phyloP scores from a whole-genome alignment of 371 early-diverging fungal genomes.

The Mucor plumbeus region DNA sequence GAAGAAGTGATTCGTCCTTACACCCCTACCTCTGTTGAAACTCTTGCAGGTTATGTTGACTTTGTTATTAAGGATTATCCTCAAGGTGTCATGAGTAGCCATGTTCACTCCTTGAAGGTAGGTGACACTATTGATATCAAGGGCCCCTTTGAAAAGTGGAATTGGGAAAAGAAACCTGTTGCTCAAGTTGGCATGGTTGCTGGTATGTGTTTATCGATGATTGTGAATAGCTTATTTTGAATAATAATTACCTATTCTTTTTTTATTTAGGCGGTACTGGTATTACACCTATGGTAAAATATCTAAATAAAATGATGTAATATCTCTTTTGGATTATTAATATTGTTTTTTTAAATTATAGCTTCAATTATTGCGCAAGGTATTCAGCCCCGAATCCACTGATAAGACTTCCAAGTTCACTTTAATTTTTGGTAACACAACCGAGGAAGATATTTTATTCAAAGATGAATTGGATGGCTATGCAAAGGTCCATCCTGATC shows the following conservation, averaged over 20 bases:
- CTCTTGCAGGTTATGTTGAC: slow-evolving; percentile 79
- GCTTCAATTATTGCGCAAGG: slow-evolving; percentile 67
- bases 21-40: slow-evolving; percentile 84
- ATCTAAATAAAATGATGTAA: slow-evolving; percentile 12
- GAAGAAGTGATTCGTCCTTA: slow-evolving; percentile 85
- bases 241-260: background rate
- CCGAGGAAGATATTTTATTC: slow-evolving; percentile 89
- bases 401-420: slow-evolving; percentile 82
- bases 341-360: background rate
- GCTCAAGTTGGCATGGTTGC: slow-evolving; percentile 83
- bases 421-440: slow-evolving; percentile 86
- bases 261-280: slow-evolving; percentile 80
- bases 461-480: slow-evolving; percentile 77
- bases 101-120: slow-evolving; percentile 77
- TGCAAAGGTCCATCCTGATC: slow-evolving; percentile 72
- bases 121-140: slow-evolving; percentile 89
- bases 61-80: slow-evolving; percentile 85
- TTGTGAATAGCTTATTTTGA: background rate
- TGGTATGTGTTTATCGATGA: slow-evolving; percentile 21
- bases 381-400: slow-evolving; percentile 63
- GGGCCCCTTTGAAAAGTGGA: slow-evolving; percentile 90
- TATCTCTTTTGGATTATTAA: slow-evolving; percentile 5
- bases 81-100: slow-evolving; percentile 79
- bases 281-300: slow-evolving; percentile 84
- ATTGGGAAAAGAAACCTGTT: slow-evolving; percentile 76